A percentile compares a stretch with the other conserved stretches of the same genome.
phyloP scores from a whole-genome alignment of 2,329 filamentous ascomycete species.

The Colletotrichum neosansevieriae region DNA sequence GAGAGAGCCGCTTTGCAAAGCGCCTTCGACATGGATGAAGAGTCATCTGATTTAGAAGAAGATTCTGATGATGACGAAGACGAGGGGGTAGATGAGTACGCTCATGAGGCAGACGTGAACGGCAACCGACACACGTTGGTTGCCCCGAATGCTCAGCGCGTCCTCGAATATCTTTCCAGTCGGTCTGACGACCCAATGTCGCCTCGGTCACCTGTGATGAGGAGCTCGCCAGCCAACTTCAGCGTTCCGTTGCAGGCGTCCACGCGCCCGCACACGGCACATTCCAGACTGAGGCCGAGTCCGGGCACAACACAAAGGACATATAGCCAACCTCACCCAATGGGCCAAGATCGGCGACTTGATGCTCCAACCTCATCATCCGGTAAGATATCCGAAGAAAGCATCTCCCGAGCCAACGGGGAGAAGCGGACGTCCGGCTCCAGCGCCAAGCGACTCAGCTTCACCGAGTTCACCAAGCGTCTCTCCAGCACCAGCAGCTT shows the following conservation, averaged over 20 bases:
- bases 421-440: slow-evolving; percentile 66
- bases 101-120: slow-evolving; percentile 48
- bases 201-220: slow-evolving; percentile 51
- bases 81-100: slow-evolving; percentile 55
- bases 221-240: slow-evolving; percentile 40
- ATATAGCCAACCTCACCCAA: slow-evolving; percentile 63
- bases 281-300: slow-evolving; percentile 62
- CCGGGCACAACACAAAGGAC: slow-evolving; percentile 58
- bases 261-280: slow-evolving; percentile 65
- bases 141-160: slow-evolving; percentile 60
- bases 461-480: slow-evolving; percentile 71
- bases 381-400: slow-evolving; percentile 51
- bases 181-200: slow-evolving; percentile 52
- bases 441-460: slow-evolving; percentile 69
- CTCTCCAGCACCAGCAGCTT: slow-evolving; percentile 72
- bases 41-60: slow-evolving; percentile 58
- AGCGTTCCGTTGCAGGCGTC: slow-evolving; percentile 41
- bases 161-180: slow-evolving; percentile 63
- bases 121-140: slow-evolving; percentile 52
- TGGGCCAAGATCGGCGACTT: slow-evolving; percentile 40
- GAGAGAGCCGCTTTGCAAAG: slow-evolving; percentile 56
- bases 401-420: slow-evolving; percentile 46
- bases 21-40: slow-evolving; percentile 64
- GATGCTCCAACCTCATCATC: slow-evolving; percentile 43
- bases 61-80: slow-evolving; percentile 55